These are phyloP conservation scores for Sindora glabra DNA, from an alignment of 306 rosid genomes.

Conservation along the genomic window DNA sequence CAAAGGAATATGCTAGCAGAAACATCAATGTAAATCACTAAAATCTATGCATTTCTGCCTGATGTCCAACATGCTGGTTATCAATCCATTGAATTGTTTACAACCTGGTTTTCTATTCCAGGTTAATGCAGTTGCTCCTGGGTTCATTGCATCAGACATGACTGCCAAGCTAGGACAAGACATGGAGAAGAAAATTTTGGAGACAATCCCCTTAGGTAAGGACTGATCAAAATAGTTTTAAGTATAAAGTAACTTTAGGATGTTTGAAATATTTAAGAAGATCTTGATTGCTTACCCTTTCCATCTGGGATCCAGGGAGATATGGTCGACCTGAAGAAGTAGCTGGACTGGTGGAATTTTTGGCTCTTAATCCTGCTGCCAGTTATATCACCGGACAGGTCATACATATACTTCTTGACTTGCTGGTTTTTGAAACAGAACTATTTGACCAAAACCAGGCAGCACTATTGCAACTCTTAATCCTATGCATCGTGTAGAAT, in stretches of 20 bases:
- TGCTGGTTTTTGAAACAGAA: not conserved
- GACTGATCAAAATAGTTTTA: conserved; percentile 2
- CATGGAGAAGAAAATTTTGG: conserved; percentile 74
- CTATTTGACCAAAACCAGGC: not conserved
- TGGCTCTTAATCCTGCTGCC: conserved; percentile 86
- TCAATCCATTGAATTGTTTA: conserved; percentile 9
- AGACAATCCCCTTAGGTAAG: conserved; percentile 81
- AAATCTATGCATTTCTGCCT: conserved; percentile 4
- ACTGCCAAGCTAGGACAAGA: conserved; percentile 85
- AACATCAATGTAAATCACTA: conserved; percentile 56
- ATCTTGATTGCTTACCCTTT: conserved; percentile 4
- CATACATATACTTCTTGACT: not conserved
- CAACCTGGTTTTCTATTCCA: conserved; percentile 22
- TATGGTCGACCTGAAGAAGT: conserved; percentile 96
- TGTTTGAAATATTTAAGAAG: not conserved
- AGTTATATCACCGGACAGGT: conserved; percentile 97
- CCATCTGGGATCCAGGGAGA: conserved; percentile 52
- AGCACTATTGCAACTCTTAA: not conserved
- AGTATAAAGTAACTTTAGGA: not conserved
- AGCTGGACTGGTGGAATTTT: conserved; percentile 91
- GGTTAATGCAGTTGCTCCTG: conserved; percentile 99
- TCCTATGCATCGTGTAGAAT: not conserved
- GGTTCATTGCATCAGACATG: conserved; percentile 96
- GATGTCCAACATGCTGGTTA: not conserved
- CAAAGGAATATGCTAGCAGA: conserved; percentile 88